These are phyloP conservation scores for Coprinopsis marcescibilis DNA, from an alignment of 768 basidiomycete species.

Conservation along the genomic window DNA sequence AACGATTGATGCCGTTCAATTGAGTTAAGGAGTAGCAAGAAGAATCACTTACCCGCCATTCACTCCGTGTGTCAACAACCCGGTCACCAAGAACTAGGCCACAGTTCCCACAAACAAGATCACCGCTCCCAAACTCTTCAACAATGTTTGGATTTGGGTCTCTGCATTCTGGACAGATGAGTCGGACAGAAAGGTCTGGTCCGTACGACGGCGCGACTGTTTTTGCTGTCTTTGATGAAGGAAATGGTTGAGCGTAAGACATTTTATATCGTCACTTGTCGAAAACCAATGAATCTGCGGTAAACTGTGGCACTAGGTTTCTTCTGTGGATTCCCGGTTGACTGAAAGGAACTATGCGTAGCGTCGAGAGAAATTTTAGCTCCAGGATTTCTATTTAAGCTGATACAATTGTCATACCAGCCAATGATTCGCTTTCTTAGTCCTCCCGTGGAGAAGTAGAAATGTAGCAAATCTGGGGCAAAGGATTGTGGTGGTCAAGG, in stretches of 20 bases:
- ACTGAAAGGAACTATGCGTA: neutral
- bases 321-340: neutral
- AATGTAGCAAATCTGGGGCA: neutral
- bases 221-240: slow-evolving; percentile 37
- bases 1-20: slow-evolving; percentile 12
- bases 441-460: neutral
- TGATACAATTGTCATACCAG: too few species aligned
- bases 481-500: slow-evolving; percentile 11
- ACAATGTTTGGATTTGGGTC: slow-evolving; percentile 91
- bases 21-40: slow-evolving; percentile 7
- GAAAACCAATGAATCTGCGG: neutral
- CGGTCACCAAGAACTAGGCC: slow-evolving; percentile 94
- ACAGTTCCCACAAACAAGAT: slow-evolving; percentile 92
- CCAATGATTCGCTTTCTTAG: neutral
- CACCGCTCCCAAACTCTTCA: slow-evolving; percentile 97
- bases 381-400: too few species aligned
- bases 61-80: slow-evolving; percentile 95
- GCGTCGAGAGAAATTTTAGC: neutral
- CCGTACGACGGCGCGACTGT: slow-evolving; percentile 47
- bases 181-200: slow-evolving; percentile 80
- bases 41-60: slow-evolving; percentile 82
- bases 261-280: slow-evolving; percentile 24
- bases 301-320: slow-evolving; percentile 4
- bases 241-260: slow-evolving; percentile 78
- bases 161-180: slow-evolving; percentile 94